Conservation (phyloP, 306 rosid genomes). For the Cicer cuneatum region DNA sequence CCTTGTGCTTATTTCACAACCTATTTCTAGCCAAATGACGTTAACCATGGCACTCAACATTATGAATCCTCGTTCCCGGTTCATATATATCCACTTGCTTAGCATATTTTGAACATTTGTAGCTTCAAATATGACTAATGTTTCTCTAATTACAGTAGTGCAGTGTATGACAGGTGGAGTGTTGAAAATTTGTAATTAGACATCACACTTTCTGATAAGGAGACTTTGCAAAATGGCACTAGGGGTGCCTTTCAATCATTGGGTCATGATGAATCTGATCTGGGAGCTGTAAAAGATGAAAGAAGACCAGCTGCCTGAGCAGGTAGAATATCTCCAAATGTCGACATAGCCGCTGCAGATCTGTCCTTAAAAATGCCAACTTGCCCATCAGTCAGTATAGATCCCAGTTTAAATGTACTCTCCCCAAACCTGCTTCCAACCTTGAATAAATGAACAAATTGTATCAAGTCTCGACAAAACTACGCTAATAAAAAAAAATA, state of each 20-base stretch:
- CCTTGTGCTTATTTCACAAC: conserved; percentile 36
- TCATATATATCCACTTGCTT: conserved; percentile 38
- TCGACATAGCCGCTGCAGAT: conserved; percentile 77
- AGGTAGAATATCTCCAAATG: conserved; percentile 94
- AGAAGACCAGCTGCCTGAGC: conserved; percentile 99
- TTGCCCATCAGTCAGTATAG: conserved; percentile 91
- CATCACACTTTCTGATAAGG: conserved; percentile 23
- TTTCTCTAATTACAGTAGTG: conserved; percentile 26
- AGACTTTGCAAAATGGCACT: conserved; percentile 34
- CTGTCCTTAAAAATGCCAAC: conserved; percentile 97
- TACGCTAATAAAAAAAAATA: conserved; percentile 32
- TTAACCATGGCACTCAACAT: conserved; percentile 36
- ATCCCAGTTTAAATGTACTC: conserved; percentile 95
- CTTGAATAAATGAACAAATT: conserved; percentile 48
- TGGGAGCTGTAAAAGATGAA: conserved; percentile 91
- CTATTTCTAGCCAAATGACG: conserved; percentile 33
- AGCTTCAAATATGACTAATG: conserved; percentile 36
- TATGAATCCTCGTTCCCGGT: conserved; percentile 36
- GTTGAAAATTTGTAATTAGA: conserved; percentile 27
- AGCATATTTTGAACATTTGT: conserved; percentile 40
- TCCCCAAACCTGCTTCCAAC: conserved; percentile 97
- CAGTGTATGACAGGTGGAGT: conserved; percentile 7
- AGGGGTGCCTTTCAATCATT: conserved; percentile 30
- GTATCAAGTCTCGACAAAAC: conserved; percentile 35
- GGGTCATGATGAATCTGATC: conserved; percentile 75